phyloP scores from a whole-genome alignment of 2,329 filamentous ascomycete genomes.

The Penicillium brevicompactum region DNA sequence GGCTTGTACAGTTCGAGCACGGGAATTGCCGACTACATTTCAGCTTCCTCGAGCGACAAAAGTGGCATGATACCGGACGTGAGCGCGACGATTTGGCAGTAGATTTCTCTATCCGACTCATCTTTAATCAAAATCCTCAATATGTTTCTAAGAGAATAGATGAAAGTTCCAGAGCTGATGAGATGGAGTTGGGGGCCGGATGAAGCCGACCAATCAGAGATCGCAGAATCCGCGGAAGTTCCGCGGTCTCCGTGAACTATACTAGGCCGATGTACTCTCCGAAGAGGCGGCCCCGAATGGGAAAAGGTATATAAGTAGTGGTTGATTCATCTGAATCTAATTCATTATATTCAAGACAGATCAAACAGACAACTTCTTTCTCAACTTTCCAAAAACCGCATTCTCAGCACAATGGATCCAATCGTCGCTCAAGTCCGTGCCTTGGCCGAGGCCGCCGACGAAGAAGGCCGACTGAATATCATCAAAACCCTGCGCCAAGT shows the following conservation, averaged over 20 bases:
- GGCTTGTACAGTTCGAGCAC: slow-evolving; percentile 49
- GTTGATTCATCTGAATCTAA: background rate
- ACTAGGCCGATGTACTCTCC: too few species aligned
- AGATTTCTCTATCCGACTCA: slow-evolving; percentile 17
- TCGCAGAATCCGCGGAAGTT: slow-evolving; percentile 15
- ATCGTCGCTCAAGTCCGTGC: slow-evolving; percentile 20
- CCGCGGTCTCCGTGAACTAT: slow-evolving; percentile 12
- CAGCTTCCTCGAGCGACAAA: slow-evolving; percentile 46
- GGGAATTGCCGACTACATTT: slow-evolving; percentile 55
- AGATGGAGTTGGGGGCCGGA: background rate
- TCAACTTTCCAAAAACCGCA: background rate
- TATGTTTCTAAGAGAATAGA: background rate
- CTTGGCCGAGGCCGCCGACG: slow-evolving; percentile 20
- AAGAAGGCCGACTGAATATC: slow-evolving; percentile 20
- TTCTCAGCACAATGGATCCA: slow-evolving; percentile 16
- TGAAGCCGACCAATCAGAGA: slow-evolving; percentile 11
- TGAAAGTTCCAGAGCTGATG: background rate
- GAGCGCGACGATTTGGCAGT: slow-evolving; percentile 13
- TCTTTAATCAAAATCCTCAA: background rate
- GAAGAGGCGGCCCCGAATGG: background rate
- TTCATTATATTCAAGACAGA: background rate
- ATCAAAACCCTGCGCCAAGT: slow-evolving; percentile 15
- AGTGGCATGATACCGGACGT: slow-evolving; percentile 38
- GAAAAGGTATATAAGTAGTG: background rate
- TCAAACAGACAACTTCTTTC: background rate